Percentiles rank a stretch among this genome's conserved stretches.
Evolutionary conservation across 495 filamentous ascomycete species (phyloP).

Genomic region (Podospora anserina): DNA sequence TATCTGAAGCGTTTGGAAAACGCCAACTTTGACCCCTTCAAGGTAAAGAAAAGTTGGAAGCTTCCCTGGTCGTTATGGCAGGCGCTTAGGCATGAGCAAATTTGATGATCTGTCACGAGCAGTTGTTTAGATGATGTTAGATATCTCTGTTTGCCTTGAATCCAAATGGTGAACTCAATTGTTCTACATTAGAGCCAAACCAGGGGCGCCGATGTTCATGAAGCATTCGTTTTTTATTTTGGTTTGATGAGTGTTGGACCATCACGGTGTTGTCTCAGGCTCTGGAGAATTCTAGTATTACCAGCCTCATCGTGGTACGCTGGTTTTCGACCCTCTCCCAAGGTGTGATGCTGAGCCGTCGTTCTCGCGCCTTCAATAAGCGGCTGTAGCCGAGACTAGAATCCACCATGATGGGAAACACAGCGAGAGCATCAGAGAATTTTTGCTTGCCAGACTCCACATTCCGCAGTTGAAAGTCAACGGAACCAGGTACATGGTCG

Average conservation of each 20-base stretch:
- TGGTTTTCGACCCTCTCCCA: too few relatives aligned
- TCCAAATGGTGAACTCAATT: too few relatives aligned
- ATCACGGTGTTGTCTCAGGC: too few relatives aligned
- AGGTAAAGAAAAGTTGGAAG: slow-evolving; percentile 74
- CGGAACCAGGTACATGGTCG: background rate
- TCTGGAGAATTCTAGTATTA: too few relatives aligned
- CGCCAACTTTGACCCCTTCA: slow-evolving; percentile 73
- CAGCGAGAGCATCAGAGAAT: background rate
- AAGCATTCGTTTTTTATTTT: too few relatives aligned
- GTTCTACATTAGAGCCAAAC: too few relatives aligned
- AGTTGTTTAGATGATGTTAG: background rate
- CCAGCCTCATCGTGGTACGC: too few relatives aligned
- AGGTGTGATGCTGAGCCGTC: too few relatives aligned
- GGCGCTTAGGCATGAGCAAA: slow-evolving; percentile 58
- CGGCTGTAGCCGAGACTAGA: background rate
- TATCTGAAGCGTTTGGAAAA: slow-evolving; percentile 77
- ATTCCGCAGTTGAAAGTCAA: background rate
- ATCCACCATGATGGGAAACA: background rate
- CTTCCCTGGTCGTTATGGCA: slow-evolving; percentile 83
- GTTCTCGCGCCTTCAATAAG: background rate
- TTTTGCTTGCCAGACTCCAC: background rate
- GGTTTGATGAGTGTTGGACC: too few relatives aligned
- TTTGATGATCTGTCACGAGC: slow-evolving; percentile 35
- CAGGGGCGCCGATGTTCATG: too few relatives aligned
- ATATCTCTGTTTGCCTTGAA: background rate